Percentiles rank a stretch among this genome's conserved stretches.
Conservation (phyloP, 2,329 filamentous ascomycete genomes). For the Cladobotryum protrusum region DNA sequence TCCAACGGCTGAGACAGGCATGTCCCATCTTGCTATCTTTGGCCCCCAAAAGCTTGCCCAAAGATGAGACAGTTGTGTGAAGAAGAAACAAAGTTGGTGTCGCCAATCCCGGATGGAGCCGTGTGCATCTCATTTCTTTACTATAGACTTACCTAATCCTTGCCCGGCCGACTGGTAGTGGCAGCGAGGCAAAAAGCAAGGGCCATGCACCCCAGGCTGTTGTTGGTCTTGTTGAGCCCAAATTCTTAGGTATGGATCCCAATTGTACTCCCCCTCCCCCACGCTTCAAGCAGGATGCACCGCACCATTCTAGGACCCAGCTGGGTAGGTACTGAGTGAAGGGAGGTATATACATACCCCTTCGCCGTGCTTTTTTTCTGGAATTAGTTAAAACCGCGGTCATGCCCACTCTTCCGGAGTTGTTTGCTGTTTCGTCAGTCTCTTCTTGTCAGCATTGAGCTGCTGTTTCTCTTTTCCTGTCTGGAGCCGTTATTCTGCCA, state of each 20-base stretch:
- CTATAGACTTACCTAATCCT: constrained; percentile 14
- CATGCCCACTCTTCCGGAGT: constrained; percentile 7
- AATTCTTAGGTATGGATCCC: constrained; percentile 12
- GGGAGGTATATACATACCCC: neutral
- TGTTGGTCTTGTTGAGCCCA: constrained; percentile 2
- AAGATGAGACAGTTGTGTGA: constrained; percentile 6
- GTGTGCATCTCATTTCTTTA: constrained; percentile 9
- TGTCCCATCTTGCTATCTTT: neutral
- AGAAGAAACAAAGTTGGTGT: constrained; percentile 1
- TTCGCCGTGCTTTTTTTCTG: constrained; percentile 6
- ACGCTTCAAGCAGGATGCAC: constrained; percentile 5
- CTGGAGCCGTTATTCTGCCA: constrained; percentile 9
- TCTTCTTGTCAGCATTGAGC: constrained; percentile 5
- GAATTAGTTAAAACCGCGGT: constrained; percentile 11
- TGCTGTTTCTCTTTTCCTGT: constrained; percentile 6
- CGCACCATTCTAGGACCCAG: constrained; percentile 9
- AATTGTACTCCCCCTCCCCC: constrained; percentile 10
- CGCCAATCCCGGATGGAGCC: constrained; percentile 9
- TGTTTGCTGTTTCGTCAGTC: constrained; percentile 3
- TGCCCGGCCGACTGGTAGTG: constrained; percentile 1
- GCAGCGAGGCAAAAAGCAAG: constrained; percentile 1
- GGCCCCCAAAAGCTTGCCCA: constrained; percentile 6
- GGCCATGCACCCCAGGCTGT: constrained; percentile 6
- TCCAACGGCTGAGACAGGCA: constrained; percentile 3
- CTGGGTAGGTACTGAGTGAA: neutral